Base-by-base conservation (phyloP, 768 basidiomycete genomes). In the Phanerodontia chrysosporium region DNA sequence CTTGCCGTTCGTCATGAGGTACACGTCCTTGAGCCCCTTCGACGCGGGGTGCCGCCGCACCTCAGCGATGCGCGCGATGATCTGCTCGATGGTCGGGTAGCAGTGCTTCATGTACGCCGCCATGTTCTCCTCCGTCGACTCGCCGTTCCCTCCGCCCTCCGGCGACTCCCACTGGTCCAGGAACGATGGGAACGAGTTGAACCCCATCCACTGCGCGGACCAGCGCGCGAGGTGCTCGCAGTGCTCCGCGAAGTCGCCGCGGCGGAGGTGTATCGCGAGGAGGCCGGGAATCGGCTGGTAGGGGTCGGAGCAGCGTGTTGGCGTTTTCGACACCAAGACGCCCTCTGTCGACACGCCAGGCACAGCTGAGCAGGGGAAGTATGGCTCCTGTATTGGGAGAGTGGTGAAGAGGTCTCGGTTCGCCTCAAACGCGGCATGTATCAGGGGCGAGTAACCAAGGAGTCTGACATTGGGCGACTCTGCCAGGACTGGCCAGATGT, bases 361-460 rank as follows among this genome's bases (percentile, higher is more conserved):
- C 60, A 52, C 51, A 49, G 48, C 28, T 35, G 39, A 46, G 30
- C 58, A 59, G 10, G 64, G 44, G 14, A 5, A 49, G 30, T 58
- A 58, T 3, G 63, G 56, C 24, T 61, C 60, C 9, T 18, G 24
- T 18, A 61, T 25, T 12, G 63, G 56, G 3, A 55, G 39, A 21
- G 57, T 30, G n/a, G 60, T 46, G 57, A 62, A 36, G 3, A 55
- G 58, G 42, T 51, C 30, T 6, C 49, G 60, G 61, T 69, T 69
- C 0, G 54, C 58, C 27, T 64, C 63, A 59, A 64, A 67, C 1
- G 82, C 82, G 27, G 73, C 67, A 32, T 73, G 72, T 24, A 85
- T 80, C 55, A 83, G 75, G 0, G 80, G 76, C 0, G 84, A 83
- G 81, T 82, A 85, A 1, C 70, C 60, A 61, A 83, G 85, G n/a